Base-by-base conservation (phyloP, 1,139 yeast genomes). In the Lodderomyces oxycetoniae region DNA sequence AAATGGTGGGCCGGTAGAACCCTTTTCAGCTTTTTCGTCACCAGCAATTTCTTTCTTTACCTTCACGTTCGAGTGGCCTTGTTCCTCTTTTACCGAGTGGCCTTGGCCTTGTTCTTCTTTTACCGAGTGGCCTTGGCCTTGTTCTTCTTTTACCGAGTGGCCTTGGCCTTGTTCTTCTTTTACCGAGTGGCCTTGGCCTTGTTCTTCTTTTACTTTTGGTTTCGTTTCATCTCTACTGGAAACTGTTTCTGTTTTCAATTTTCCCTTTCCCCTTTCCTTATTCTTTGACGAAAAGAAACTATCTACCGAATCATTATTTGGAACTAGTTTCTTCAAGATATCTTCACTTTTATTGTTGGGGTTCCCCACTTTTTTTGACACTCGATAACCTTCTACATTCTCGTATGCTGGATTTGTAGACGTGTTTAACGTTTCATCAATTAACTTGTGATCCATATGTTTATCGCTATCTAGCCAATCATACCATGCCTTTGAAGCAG, bases 351-450 rank as follows among this genome's bases (percentile, higher is more conserved):
- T 73, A 32, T 66, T 67, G 4, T 61, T 49, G 0, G 77, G 68
- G 33, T 76, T 80, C 1, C 94, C 94, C 3, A 87, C 91, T 14
- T 71, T 79, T 13, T 59, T 63, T 3, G 71, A 54, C 1, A 87
- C 95, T 31, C 63, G 62, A 48, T 74, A 76, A 49, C 74, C 69
- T 20, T 64, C 68, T 33, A 85, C 52, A 5, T 51, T 50, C 3
- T 59, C 59, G 27, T 70, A 68, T 1, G 67, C 74, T 5, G 52
- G 49, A 35, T 73, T 69, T 1, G 57, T 49, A 5, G 60, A 48
- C 1, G 67, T 55, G 23, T 65, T 52, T 28, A 75, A 49, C 11
- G 64, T 53, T 1, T 60, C 49, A 2, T 63, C 63, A 19, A 77
- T 53, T 48, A 47, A 49, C 38, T 38, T 26, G 7, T 53, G 57